Base-by-base conservation (phyloP, 1,284 basidiomycete species). In the Rhodotorula sp. region DNA sequence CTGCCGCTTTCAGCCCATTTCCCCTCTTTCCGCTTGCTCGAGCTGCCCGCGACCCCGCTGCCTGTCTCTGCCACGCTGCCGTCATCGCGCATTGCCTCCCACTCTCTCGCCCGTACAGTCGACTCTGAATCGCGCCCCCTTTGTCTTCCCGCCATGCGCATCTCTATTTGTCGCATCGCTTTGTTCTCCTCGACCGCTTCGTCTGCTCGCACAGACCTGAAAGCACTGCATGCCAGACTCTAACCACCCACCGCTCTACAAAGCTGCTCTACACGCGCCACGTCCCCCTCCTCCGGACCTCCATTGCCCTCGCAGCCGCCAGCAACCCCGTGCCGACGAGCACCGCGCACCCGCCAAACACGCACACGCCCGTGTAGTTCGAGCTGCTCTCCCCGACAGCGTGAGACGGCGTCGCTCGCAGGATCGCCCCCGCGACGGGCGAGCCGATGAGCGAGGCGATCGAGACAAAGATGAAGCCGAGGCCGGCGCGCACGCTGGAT, bases 401-500 rank as follows among this genome's bases (percentile, higher is more conserved):
- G 6, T n/a, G n/a, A n/a, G n/a, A n/a, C n/a, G 39, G 57, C 17
- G 57, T 54, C 22, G 61, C 50, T 0, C 48, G 56, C 2, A 71
- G 61, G 50, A 71, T 62, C 2, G 60, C 64, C 2, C 69, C 69
- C 3, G 69, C 69, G 8, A 71, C 46, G 0, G 69, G 69, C 0
- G 65, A 37, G 25, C 69, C 69, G 4, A 62, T 17, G 27, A 71
- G 48, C 13, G 25, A 13, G 17, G 64, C 48, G 25, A 67, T 9
- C 6, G 69, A 56, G 27, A 71, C 61, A 44, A 67, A 64, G n/a
- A 60, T 25, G 56, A 67, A 63, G 25, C 69, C 69, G 21, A 67
- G 44, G 25, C 69, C 69, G 41, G 51, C 27, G 32, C 69, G 58
- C 8, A 36, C 37, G 51, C 69, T 65, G 58, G 37, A 32, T 7